Conservation (phyloP, 2,329 filamentous ascomycete genomes). For the Talaromyces funiculosus region DNA sequence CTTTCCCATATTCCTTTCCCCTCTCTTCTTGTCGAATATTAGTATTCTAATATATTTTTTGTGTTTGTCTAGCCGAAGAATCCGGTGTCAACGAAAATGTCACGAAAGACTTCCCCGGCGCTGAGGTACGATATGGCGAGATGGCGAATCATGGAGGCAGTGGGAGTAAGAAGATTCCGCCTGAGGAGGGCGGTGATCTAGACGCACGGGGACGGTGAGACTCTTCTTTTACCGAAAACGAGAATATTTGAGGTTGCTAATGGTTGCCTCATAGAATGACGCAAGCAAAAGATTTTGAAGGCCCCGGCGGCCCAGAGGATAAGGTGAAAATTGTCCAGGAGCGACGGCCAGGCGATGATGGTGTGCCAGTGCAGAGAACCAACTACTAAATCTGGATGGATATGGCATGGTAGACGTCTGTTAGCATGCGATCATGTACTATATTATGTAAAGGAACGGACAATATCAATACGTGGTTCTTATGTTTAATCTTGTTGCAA, state of each 20-base stretch:
- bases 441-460: neutral
- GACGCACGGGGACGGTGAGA: conserved; percentile 35
- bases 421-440: neutral
- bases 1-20: neutral
- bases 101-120: conserved; percentile 33
- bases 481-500: neutral
- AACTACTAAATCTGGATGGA: neutral
- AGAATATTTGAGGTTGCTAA: neutral
- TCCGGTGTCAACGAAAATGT: conserved; percentile 39
- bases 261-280: conserved; percentile 24
- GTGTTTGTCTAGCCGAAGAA: conserved; percentile 27
- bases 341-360: conserved; percentile 15
- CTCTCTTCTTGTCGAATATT: neutral
- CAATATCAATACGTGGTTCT: neutral
- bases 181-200: conserved; percentile 36
- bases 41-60: neutral
- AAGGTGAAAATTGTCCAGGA: conserved; percentile 24
- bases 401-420: too few species aligned
- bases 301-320: conserved; percentile 31
- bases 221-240: neutral
- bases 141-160: conserved; percentile 30
- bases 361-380: conserved; percentile 11
- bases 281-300: conserved; percentile 33
- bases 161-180: conserved; percentile 35
- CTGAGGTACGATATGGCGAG: conserved; percentile 34